Base-by-base conservation (phyloP, 768 basidiomycete species). In the Serendipita sp. region DNA sequence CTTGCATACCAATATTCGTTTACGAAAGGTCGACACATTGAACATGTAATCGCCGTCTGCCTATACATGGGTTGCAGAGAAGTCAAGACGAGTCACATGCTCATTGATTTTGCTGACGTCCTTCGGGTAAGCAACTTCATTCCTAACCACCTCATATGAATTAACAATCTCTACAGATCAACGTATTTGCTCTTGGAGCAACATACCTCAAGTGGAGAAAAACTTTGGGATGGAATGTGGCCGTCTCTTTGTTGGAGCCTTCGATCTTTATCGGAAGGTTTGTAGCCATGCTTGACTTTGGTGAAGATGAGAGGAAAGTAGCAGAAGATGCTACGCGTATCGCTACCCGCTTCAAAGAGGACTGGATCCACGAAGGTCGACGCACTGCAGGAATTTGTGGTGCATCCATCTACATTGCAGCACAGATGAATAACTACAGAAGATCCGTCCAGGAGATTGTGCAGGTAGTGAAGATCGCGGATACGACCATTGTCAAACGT, bases 381-480 rank as follows among this genome's bases (percentile, higher is more conserved):
- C 83, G 96, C 3, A 96, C 96, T 0, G 92, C 96, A 0, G 96
- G 96, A 24, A 94, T 99, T 67, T 99, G 96, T 71, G 96, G 96
- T 35, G 96, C 96, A 0, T 92, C 91, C 32, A 81, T 98, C 34
- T 80, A 98, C 45, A 83, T 99, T 15, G 96, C 96, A 0, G 96
- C 93, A 37, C 85, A 96, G 30, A 98, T 99, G 96, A 97, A 95
- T 76, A 96, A 96, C 74, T 98, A 95, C 71, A 79, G 94, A 47
- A 79, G 96, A 53, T 90, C 87, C 30, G 80, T 97, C 10, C 89
- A 94, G 71, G 96, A 99, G 74, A 89, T 99, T 54, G 93, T 97
- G 18, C 96, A 99, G 72, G 93, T 99, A 15, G 96, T 98, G 68
- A 99, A 98, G 76, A 96, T 97, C 68, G 92, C 93, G n/a, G 93